These are phyloP conservation scores for Insectozyma bohioensis DNA, from an alignment of 1,139 yeast genomes.

Conservation along the genomic window DNA sequence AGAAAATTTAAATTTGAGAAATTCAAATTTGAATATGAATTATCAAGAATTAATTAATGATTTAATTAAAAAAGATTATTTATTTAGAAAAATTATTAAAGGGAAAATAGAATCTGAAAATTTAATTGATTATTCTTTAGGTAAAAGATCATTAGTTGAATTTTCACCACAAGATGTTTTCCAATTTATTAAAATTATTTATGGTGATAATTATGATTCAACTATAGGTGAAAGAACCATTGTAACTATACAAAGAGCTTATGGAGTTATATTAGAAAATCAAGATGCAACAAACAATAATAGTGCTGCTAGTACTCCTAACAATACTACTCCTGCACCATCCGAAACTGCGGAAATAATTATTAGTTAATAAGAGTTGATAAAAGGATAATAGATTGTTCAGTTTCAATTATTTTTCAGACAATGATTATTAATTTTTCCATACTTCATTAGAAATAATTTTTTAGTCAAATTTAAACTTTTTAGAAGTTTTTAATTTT, in stretches of 20 bases:
- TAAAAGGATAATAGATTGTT: too few species aligned
- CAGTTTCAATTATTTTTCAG: too few species aligned
- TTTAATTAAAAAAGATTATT: conserved; percentile 33
- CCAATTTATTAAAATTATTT: conserved; percentile 26
- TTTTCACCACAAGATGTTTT: conserved; percentile 32
- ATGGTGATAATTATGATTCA: conserved; percentile 26
- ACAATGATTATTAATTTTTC: too few species aligned
- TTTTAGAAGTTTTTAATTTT: too few species aligned
- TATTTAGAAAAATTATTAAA: conserved; percentile 19
- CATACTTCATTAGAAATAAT: too few species aligned
- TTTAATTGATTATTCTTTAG: conserved; percentile 28
- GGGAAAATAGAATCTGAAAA: conserved; percentile 18
- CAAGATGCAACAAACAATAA: conserved; percentile 1
- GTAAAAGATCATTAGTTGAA: conserved; percentile 35
- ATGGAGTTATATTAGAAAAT: conserved; percentile 17
- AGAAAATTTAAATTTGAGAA: conserved; percentile 19
- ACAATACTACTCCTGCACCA: neutral
- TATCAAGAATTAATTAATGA: conserved; percentile 28
- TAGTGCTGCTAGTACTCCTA: neutral
- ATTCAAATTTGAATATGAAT: conserved; percentile 26
- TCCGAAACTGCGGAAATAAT: too few species aligned
- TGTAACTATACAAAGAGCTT: conserved; percentile 30
- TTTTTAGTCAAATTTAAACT: too few species aligned
- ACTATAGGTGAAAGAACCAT: conserved; percentile 21
- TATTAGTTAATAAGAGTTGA: too few species aligned